Evolutionary conservation across 148 eudicot genomes (phyloP).

Genomic region (Fagopyrum tataricum): DNA sequence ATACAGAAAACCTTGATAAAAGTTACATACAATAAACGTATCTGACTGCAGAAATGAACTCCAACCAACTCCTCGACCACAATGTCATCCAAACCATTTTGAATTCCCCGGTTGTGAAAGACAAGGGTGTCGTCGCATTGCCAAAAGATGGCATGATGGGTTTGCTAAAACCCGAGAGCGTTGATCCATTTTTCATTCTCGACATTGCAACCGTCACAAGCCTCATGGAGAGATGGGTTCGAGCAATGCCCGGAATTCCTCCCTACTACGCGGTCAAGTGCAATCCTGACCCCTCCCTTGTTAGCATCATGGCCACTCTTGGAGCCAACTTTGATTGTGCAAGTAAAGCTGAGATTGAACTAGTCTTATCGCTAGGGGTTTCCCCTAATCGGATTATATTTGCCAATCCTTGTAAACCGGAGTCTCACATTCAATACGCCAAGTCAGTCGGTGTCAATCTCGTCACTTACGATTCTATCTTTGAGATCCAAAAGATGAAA

Average conservation of each 20-base stretch:
- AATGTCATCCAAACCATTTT: neutral
- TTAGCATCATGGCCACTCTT: neutral
- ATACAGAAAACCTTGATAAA: no score
- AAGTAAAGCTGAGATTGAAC: neutral
- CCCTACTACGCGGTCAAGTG: constrained; percentile 3
- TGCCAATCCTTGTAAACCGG: neutral
- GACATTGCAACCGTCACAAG: neutral
- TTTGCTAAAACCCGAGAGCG: neutral
- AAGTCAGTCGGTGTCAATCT: neutral
- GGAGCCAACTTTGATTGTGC: neutral
- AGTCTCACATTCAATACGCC: neutral
- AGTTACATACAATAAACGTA: no score
- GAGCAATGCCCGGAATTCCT: neutral
- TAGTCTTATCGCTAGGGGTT: neutral
- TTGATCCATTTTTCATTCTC: neutral
- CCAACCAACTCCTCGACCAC: neutral
- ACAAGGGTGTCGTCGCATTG: neutral
- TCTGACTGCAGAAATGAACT: neutral
- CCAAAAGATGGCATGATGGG: neutral
- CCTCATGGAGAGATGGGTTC: neutral
- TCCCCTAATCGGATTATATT: neutral
- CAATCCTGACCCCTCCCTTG: neutral
- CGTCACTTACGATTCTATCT: neutral
- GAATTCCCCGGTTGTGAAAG: neutral
- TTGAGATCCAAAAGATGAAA: neutral